Conservation (phyloP, 2,329 filamentous ascomycete genomes). For the Alternaria alternata region DNA sequence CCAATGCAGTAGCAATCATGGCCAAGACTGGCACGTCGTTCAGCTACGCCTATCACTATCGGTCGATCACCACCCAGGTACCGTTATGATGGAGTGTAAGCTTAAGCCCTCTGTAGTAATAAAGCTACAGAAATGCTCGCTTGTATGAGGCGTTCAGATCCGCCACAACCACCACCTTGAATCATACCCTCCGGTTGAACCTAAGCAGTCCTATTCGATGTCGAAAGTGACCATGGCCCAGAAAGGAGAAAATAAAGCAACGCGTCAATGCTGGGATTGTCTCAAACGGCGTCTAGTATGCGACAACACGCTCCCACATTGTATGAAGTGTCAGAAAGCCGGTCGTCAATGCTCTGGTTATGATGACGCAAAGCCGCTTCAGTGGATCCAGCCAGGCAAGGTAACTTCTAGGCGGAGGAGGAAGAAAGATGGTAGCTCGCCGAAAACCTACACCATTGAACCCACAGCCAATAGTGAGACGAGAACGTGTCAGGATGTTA, state of each 20-base stretch:
- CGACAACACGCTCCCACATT: constrained; percentile 42
- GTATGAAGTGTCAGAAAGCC: constrained; percentile 41
- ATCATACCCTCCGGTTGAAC: neutral
- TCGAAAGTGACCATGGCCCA: constrained; percentile 12
- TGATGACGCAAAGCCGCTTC: constrained; percentile 43
- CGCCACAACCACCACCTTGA: neutral
- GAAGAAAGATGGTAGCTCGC: constrained; percentile 18
- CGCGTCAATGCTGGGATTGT: constrained; percentile 47
- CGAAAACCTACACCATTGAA: constrained; percentile 17
- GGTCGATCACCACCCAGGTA: neutral
- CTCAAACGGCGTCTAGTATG: constrained; percentile 44
- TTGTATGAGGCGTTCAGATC: neutral
- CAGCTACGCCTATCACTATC: neutral
- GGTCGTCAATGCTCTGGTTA: constrained; percentile 45
- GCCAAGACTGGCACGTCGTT: constrained; percentile 24
- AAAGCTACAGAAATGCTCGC: constrained; percentile 26
- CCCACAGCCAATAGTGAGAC: neutral
- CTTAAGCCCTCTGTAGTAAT: constrained; percentile 25
- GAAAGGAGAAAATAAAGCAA: constrained; percentile 32
- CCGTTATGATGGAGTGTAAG: constrained; percentile 2
- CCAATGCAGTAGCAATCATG: constrained; percentile 17
- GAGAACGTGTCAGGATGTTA: neutral
- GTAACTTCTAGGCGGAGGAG: constrained; percentile 37
- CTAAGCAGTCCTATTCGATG: neutral
- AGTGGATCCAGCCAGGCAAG: constrained; percentile 43